Evolutionary conservation across 805 yeast species (phyloP), one percentile per base, ranked within the genome.

Genomic region (Candida montana): DNA sequence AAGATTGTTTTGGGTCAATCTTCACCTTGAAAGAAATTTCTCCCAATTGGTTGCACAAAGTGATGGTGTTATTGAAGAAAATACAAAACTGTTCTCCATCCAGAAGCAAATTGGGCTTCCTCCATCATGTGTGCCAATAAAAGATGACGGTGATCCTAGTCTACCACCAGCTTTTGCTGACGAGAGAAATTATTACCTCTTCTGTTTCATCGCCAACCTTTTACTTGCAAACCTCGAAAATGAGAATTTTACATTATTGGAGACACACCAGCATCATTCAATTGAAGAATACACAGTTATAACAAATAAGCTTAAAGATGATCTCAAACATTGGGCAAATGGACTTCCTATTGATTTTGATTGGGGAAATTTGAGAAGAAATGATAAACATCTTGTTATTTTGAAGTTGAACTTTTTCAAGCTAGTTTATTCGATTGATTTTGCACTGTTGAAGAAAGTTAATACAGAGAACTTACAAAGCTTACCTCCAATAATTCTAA

Each of bases 121-220:
- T 8, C 4, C 18, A 5, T 34, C 42, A 8, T 40, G 38, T 19
- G 2, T 30, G 8, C 42, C 42, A 15, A 33, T 33, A 4, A 11
- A 17, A 6, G 13, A 20, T 10, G 15, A 17, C 15, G 28, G 18
- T 12, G 30, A 16, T 7, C 10, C 26, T 23, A 23, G 10, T 7
- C n/a, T 38, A 26, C n/a, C 30, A 13, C 32, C 41, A 11, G 10
- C 2, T 3, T 38, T 38, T 19, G 19, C 20, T 10, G 32, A 38
- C 19, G 41, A 31, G 7, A 31, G 32, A 26, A 38, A 38, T 20
- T 38, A 31, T 26, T 31, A 38, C 17, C 16, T 27, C 3, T 39
- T 39, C 18, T 39, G 42, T 16, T 33, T 33, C 31, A 39, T 39
- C 31, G 20, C 42, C 33, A 30, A 33, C n/a, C 10, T 38, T 5